These are phyloP conservation scores for Rhodotorula sphaerocarpa DNA, from an alignment of 768 basidiomycete species.

Conservation along the genomic window DNA sequence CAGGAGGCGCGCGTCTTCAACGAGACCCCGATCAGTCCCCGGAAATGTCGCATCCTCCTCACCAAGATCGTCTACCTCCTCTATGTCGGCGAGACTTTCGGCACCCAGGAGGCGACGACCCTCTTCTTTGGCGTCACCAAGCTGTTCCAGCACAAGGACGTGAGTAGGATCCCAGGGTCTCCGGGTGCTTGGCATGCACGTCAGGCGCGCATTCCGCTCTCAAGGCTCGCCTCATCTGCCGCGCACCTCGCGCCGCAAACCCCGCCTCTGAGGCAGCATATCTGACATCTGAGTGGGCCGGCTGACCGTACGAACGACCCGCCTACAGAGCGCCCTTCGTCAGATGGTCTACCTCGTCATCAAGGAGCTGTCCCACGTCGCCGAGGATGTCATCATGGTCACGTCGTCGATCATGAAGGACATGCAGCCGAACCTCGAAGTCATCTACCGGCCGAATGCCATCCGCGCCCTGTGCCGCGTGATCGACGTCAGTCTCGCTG, in stretches of 20 bases:
- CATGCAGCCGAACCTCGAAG: conserved; percentile 98
- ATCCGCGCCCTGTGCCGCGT: conserved; percentile 93
- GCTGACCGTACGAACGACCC: no score
- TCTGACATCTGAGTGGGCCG: conserved; percentile 11
- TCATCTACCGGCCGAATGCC: conserved; percentile 95
- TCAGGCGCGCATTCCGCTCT: no score
- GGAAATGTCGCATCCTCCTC: conserved; percentile 90
- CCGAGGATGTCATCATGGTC: conserved; percentile 99
- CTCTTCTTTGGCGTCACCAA: conserved; percentile 99
- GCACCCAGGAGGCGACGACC: conserved; percentile 90
- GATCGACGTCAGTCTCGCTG: conserved; percentile 69
- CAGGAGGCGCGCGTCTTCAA: conserved; percentile 99
- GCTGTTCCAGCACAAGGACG: conserved; percentile 98
- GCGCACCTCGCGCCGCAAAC: no score
- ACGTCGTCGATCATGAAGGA: conserved; percentile 99
- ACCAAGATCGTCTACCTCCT: conserved; percentile 93
- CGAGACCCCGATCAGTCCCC: conserved; percentile 94
- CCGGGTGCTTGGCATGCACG: no score
- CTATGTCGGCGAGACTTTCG: conserved; percentile 90
- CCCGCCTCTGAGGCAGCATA: no score
- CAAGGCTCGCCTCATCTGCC: no score
- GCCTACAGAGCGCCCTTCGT: conserved; percentile 71
- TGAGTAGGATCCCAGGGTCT: conserved; percentile 47
- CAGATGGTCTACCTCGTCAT: conserved; percentile 98
- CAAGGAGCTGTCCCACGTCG: conserved; percentile 89